Base-by-base conservation (phyloP, 768 basidiomycete species). In the Boletus eberwhitei region DNA sequence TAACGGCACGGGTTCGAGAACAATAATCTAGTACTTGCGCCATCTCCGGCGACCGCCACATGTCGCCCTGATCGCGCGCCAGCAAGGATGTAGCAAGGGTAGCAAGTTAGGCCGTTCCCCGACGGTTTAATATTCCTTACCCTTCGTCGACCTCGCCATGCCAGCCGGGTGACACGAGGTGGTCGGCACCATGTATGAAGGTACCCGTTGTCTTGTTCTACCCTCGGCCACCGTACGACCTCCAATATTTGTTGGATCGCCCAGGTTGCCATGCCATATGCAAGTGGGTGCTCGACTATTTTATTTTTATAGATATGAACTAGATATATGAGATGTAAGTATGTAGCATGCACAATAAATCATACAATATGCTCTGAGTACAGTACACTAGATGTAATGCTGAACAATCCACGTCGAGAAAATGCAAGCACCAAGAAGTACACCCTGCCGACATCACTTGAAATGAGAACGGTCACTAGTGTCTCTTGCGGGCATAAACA, bases 401-500 rank as follows among this genome's bases (percentile, higher is more conserved):
- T 45, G 32, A 62, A 48, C n/a, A 53, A 57, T 48, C 42, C 56
- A 52, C 46, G 50, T 36, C 19, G 39, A 16, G 34, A 44, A 45
- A 58, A 42, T 36, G 39, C 26, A 43, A 40, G 40, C 42, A 32
- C 16, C 38, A 45, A 41, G 34, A 35, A 34, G 42, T 45, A 31
- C 26, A 45, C 11, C 31, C 31, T 24, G 41, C 26, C 36, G 41
- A 32, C 17, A 14, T 55, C 56, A 53, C 29, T 45, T 12, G 34
- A 58, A 48, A 53, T 19, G 21, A 37, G 35, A 26, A 42, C 5
- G 22, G 24, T 63, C 49, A 32, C 31, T 32, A 72, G 7, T 62
- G 64, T 55, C 51, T 69, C 58, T 67, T 71, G 50, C 67, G 65
- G 49, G 84, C 87, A 60, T 84, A 83, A 13, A 88, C 79, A 59